Base-by-base conservation (phyloP, 164 flowering plant species). In the Santalum album region DNA sequence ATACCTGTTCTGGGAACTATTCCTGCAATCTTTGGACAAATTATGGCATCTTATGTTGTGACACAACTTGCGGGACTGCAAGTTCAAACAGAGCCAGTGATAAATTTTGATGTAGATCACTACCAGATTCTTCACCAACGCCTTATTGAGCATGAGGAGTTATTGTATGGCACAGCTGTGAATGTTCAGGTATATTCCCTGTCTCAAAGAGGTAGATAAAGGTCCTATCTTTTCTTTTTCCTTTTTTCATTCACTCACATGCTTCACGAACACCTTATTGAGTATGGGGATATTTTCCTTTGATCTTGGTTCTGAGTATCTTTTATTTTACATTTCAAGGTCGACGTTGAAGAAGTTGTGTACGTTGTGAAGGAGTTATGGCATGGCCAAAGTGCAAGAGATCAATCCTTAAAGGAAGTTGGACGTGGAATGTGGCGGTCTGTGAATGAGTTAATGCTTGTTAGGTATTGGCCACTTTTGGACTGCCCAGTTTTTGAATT, bases 401-500 rank as follows among this genome's bases (percentile, higher is more conserved):
- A 92, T 49, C 64, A 64, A 49, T 69, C 77, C 25, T 57, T 66
- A 26, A 84, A 67, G 71, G 81, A 78, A 68, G 84, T 79, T 17
- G 99, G 97, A 21, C 90, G 99, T 43, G 94, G 75, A 70, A 87
- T 87, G 95, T 94, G 99, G 99, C 74, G 96, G 56, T 78, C 99
- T 38, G 75, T 84, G n/a, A 83, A 90, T 55, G 90, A 90, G 55
- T 72, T 94, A 45, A 87, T 90, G 81, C 96, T 94, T 57, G 81
- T 87, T 51, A 88, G 98, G 98, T 87, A 75, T 38, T n/a, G n/a
- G n/a, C n/a, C 47, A 43, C 14, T 16, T 43, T 43, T 43, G 3
- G 47, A n/a, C n/a, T n/a, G n/a, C n/a, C n/a, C n/a, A n/a, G n/a
- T n/a, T n/a, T n/a, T n/a, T n/a, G n/a, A n/a, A n/a, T n/a, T n/a